Conservation (phyloP, 1,284 basidiomycete genomes). For the Xerocomus nothofagi region DNA sequence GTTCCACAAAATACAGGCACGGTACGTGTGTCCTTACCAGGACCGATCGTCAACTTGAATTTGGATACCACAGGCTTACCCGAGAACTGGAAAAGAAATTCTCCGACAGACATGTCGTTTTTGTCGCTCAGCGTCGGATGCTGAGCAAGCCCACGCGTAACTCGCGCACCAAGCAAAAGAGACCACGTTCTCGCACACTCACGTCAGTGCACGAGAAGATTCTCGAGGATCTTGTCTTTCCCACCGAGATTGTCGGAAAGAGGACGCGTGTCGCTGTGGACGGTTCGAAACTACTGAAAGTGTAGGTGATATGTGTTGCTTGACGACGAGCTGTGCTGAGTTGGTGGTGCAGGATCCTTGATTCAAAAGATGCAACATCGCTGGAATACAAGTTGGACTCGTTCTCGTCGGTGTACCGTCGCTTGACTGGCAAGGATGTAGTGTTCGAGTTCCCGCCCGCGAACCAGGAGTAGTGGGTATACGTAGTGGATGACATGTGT, state of each 20-base stretch:
- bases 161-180: slow-evolving; percentile 92
- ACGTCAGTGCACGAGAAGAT: slow-evolving; percentile 98
- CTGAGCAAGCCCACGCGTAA: slow-evolving; percentile 96
- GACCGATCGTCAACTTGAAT: slow-evolving; percentile 7
- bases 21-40: slow-evolving; percentile 56
- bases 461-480: slow-evolving; percentile 54
- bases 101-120: slow-evolving; percentile 97
- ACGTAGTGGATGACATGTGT: slow-evolving; percentile 23
- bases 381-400: slow-evolving; percentile 99
- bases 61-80: slow-evolving; percentile 73
- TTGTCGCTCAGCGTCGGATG: slow-evolving; percentile 98
- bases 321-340: slow-evolving; percentile 20
- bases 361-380: slow-evolving; percentile 97
- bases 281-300: slow-evolving; percentile 91
- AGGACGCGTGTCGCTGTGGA: slow-evolving; percentile 89
- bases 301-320: slow-evolving; percentile 59
- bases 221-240: slow-evolving; percentile 98
- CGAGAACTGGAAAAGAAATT: slow-evolving; percentile 99
- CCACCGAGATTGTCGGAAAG: slow-evolving; percentile 99
- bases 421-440: slow-evolving; percentile 93
- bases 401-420: slow-evolving; percentile 93
- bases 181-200: slow-evolving; percentile 95
- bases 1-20: slow-evolving; percentile 97
- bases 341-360: slow-evolving; percentile 76
- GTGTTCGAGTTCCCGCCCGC: slow-evolving; percentile 84